Base-by-base conservation (phyloP, 768 basidiomycete genomes). In the Lactarius pseudohatsudake region DNA sequence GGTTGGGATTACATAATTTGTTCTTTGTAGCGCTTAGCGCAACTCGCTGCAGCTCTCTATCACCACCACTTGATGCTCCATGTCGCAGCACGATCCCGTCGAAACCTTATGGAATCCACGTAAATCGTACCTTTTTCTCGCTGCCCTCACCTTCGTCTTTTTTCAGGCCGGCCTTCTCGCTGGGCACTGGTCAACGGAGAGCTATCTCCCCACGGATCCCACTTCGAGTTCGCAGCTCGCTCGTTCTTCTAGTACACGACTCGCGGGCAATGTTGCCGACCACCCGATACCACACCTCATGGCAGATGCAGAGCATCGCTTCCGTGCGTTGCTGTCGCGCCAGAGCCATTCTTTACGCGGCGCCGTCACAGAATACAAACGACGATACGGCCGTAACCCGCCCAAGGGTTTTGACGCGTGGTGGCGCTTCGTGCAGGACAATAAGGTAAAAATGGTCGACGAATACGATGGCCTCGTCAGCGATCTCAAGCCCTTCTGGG, bases 381-480 rank as follows among this genome's bases (percentile, higher is more conserved):
- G 83, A 64, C 82, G 95, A 65, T 95, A 96, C 76, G 79, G 80
- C 11, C 84, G 91, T 43, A 78, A 85, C 41, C 97, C 97, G 5
- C 96, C 97, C 0, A 85, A 83, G 53, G 96, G 95, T 1, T 99
- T 98, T 69, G 96, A 94, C 73, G 78, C 83, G 34, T 98, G 96
- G 96, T 96, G 87, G 85, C 74, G 77, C 55, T 98, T 94, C 76
- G 91, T 89, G 16, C 78, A 83, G 75, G 80, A 85, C 64, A 84
- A 93, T 76, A 77, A 84, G 7, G 88, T 92, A 57, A 85, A 87
- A 71, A 85, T 98, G 77, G 80, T 91, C 5, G 96, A 98, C 75
- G 96, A 98, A 74, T 98, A 94, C 72, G 92, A 93, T 66, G 82
- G 84, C 5, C 81, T 96, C n/a, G 73, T 84, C 40, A 80, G 82